Evolutionary conservation across 1,284 basidiomycete species (phyloP).

Genomic region (Pascua guehoae): DNA sequence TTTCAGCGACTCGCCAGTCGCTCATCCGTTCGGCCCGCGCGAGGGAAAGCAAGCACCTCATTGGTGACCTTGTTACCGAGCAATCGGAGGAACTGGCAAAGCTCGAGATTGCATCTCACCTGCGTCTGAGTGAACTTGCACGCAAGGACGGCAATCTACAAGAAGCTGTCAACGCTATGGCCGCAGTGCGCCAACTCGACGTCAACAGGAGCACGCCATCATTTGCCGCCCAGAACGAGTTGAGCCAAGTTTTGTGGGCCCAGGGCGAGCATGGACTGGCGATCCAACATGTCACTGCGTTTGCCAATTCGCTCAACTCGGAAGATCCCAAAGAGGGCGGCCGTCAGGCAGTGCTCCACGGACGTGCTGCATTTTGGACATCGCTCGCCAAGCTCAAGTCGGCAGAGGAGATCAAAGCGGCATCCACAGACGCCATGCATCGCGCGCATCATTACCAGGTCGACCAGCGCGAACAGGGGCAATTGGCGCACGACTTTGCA

Average conservation of each 20-base stretch:
- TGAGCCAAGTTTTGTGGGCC: constrained; percentile 84
- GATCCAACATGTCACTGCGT: constrained; percentile 60
- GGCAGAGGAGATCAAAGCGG: constrained; percentile 61
- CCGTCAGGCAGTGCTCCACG: constrained; percentile 8
- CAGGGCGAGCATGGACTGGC: constrained; percentile 81
- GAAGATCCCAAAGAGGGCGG: background rate
- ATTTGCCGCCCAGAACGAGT: constrained; percentile 58
- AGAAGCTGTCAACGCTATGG: constrained; percentile 79
- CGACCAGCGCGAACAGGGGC: constrained; percentile 52
- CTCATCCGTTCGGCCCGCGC: constrained; percentile 69
- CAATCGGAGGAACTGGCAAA: constrained; percentile 57
- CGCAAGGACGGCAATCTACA: constrained; percentile 68
- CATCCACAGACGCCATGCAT: background rate
- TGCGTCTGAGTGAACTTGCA: constrained; percentile 71
- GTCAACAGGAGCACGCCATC: constrained; percentile 45
- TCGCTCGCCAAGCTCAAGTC: constrained; percentile 79
- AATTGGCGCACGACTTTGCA: constrained; percentile 79
- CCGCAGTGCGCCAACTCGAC: constrained; percentile 67
- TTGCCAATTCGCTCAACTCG: background rate
- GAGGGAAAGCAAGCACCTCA: constrained; percentile 54
- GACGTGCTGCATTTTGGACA: constrained; percentile 75
- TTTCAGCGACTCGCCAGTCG: constrained; percentile 77
- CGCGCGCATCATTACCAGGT: background rate
- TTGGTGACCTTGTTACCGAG: constrained; percentile 64
- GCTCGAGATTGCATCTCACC: constrained; percentile 67